phyloP scores from a whole-genome alignment of 2,329 filamentous ascomycete species.

The Sphaerulina vaccinii region DNA sequence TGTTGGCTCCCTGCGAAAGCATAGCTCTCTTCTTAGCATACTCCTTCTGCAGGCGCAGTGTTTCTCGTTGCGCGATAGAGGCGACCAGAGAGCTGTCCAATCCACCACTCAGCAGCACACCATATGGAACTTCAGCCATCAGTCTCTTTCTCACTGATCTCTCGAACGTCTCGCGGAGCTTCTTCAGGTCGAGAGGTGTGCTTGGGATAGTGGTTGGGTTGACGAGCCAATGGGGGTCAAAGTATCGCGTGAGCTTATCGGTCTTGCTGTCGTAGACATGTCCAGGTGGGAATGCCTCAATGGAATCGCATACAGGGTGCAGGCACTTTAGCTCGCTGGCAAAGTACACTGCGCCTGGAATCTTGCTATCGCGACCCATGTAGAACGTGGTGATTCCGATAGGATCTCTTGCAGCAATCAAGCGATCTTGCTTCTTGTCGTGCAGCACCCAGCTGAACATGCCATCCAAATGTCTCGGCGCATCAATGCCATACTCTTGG shows the following conservation, averaged over 20 bases:
- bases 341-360: constrained; percentile 86
- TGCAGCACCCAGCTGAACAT: constrained; percentile 99
- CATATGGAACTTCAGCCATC: constrained; percentile 98
- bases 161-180: constrained; percentile 79
- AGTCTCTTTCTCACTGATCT: constrained; percentile 90
- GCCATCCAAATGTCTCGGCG: constrained; percentile 90
- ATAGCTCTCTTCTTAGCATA: constrained; percentile 44
- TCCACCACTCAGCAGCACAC: constrained; percentile 90
- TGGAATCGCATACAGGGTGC: constrained; percentile 90
- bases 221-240: constrained; percentile 83
- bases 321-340: constrained; percentile 95
- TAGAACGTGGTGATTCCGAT: constrained; percentile 98
- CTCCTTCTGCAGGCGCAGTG: constrained; percentile 44
- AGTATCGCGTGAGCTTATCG: constrained; percentile 81
- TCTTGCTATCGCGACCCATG: constrained; percentile 80
- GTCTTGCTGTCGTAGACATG: constrained; percentile 96
- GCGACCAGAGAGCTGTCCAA: constrained; percentile 80
- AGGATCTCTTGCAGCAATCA: constrained; percentile 90
- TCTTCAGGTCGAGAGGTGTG: constrained; percentile 77
- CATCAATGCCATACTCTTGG: constrained; percentile 85
- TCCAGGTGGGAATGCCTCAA: constrained; percentile 89
- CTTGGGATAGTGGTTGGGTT: constrained; percentile 76
- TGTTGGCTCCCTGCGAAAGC: constrained; percentile 32
- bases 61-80: constrained; percentile 23
- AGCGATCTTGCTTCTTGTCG: constrained; percentile 90